phyloP scores from a whole-genome alignment of 2,329 filamentous ascomycete genomes.

The Colletotrichum phormii region DNA sequence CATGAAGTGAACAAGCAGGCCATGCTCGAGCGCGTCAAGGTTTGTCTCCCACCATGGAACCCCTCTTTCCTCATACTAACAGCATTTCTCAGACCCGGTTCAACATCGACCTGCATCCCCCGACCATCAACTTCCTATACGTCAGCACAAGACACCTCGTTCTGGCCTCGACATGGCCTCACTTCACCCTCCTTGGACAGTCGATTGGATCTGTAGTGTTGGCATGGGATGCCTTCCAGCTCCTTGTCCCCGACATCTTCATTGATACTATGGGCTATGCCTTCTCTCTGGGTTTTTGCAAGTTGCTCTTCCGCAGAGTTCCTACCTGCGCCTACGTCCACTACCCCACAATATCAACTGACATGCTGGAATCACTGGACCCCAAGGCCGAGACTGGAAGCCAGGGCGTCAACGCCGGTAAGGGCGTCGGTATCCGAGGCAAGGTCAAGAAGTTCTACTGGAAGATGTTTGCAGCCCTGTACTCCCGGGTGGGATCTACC shows the following conservation, averaged over 20 bases:
- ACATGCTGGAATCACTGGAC: conserved; percentile 91
- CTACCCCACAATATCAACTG: conserved; percentile 97
- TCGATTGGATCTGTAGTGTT: conserved; percentile 88
- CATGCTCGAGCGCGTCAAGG: conserved; percentile 83
- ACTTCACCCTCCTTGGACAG: conserved; percentile 94
- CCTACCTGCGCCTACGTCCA: conserved; percentile 96
- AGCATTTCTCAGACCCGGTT: conserved; percentile 77
- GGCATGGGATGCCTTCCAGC: conserved; percentile 91
- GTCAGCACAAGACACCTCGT: conserved; percentile 89
- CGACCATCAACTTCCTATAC: conserved; percentile 89
- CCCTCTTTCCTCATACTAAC: neutral
- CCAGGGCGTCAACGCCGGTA: conserved; percentile 85
- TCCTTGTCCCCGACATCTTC: conserved; percentile 92
- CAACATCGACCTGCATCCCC: conserved; percentile 88
- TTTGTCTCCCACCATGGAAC: conserved; percentile 47
- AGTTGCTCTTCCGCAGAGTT: conserved; percentile 81
- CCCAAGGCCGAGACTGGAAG: conserved; percentile 66
- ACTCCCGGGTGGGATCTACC: conserved; percentile 83
- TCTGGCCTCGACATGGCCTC: conserved; percentile 87
- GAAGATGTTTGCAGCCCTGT: conserved; percentile 84
- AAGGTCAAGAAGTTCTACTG: conserved; percentile 84
- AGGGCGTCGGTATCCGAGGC: conserved; percentile 79
- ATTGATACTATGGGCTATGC: conserved; percentile 99
- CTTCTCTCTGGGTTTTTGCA: conserved; percentile 85
- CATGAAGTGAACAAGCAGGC: conserved; percentile 85